Evolutionary conservation across 305 asterid species (phyloP).

Genomic region (Solanum hybrid): DNA sequence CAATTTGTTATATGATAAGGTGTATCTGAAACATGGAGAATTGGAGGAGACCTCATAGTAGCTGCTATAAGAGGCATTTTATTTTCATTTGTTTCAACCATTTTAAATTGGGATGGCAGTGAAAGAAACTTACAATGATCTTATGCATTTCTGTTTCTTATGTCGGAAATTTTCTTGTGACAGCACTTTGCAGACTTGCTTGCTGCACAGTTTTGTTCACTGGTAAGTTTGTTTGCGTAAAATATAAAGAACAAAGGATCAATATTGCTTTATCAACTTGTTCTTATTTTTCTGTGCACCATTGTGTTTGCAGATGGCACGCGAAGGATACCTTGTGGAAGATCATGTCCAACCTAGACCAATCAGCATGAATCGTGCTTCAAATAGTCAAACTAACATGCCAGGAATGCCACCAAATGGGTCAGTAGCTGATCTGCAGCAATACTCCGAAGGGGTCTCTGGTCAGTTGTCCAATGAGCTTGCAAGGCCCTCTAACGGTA

Average conservation of each 20-base stretch:
- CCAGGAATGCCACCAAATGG: slow-evolving; percentile 35
- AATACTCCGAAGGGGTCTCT: slow-evolving; percentile 53
- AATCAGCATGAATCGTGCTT: slow-evolving; percentile 28
- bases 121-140: neutral
- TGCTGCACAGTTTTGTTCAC: slow-evolving; percentile 67
- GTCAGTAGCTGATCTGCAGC: slow-evolving; percentile 54
- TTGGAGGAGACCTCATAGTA: neutral
- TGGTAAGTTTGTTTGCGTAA: slow-evolving; percentile 40
- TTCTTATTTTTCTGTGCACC: neutral
- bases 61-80: neutral
- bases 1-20: neutral
- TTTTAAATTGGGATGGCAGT: neutral
- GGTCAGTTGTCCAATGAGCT: slow-evolving; percentile 43
- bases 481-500: slow-evolving; percentile 37
- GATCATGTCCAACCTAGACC: slow-evolving; percentile 72
- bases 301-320: slow-evolving; percentile 51
- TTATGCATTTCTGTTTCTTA: slow-evolving; percentile 17
- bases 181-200: slow-evolving; percentile 94
- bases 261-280: neutral
- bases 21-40: neutral
- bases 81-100: slow-evolving; percentile 4
- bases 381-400: slow-evolving; percentile 33
- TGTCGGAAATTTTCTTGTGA: slow-evolving; percentile 17
- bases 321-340: slow-evolving; percentile 64
- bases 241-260: neutral